phyloP scores from a whole-genome alignment of 2,329 filamentous ascomycete genomes.

The Cercospora nicotianae region DNA sequence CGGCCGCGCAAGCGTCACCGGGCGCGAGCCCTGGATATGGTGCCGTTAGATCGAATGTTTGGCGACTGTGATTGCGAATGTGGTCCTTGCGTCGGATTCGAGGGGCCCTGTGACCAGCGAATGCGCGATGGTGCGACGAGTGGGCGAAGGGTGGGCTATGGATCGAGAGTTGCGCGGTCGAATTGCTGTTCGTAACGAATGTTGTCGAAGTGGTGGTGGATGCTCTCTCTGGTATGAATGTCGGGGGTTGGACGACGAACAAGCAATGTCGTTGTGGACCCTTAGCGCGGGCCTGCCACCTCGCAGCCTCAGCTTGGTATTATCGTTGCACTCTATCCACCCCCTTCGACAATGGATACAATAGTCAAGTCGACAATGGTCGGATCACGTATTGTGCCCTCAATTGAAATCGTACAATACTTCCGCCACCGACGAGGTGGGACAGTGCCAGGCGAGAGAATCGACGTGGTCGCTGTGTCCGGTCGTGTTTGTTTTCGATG shows the following conservation, averaged over 20 bases:
- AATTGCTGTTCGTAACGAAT: neutral
- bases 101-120: neutral
- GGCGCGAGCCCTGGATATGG: slow-evolving; percentile 11
- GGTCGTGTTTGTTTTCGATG: neutral
- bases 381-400: neutral
- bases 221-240: neutral
- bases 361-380: neutral
- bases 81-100: slow-evolving; percentile 9
- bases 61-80: slow-evolving; percentile 5
- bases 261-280: neutral
- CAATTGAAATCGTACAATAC: neutral
- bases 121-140: neutral
- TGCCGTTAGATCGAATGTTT: neutral
- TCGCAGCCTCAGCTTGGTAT: neutral
- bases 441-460: neutral
- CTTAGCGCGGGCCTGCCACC: neutral
- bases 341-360: neutral
- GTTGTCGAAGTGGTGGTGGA: neutral
- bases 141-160: neutral
- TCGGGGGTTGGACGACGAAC: neutral
- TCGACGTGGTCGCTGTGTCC: neutral
- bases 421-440: neutral
- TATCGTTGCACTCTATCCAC: neutral
- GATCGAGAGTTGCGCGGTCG: neutral
- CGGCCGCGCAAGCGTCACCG: neutral